These are phyloP conservation scores for Teratosphaeria nubilosa DNA, from an alignment of 2,329 filamentous ascomycete genomes.

Conservation along the genomic window DNA sequence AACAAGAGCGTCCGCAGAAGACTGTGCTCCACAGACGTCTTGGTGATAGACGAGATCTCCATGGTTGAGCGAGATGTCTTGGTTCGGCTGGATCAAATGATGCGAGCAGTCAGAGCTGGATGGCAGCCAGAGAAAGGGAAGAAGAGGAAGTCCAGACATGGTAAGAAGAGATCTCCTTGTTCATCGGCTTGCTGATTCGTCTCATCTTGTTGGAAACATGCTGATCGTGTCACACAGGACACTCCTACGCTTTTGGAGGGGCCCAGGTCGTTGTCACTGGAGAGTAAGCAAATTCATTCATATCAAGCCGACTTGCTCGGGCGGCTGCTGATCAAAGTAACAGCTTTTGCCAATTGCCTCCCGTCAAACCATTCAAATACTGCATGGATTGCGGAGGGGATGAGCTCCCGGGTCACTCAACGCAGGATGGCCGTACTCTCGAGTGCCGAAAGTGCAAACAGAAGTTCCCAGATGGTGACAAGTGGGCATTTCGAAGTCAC, in stretches of 20 bases:
- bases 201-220: neutral
- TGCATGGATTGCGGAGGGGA: constrained; percentile 40
- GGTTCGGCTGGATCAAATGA: constrained; percentile 41
- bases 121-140: neutral
- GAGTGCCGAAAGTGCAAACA: constrained; percentile 1
- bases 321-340: neutral
- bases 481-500: constrained; percentile 50
- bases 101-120: constrained; percentile 29
- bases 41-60: constrained; percentile 57
- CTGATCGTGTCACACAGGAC: constrained; percentile 9
- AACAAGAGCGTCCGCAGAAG: constrained; percentile 28
- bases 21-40: constrained; percentile 39
- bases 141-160: neutral
- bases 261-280: constrained; percentile 37
- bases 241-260: constrained; percentile 31
- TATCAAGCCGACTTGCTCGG: neutral
- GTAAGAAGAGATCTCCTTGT: neutral
- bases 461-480: constrained; percentile 40
- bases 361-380: constrained; percentile 46
- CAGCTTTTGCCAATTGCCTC: constrained; percentile 48
- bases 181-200: neutral
- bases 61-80: constrained; percentile 52
- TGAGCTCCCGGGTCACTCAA: neutral
- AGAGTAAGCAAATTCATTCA: constrained; percentile 25
- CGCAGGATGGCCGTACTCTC: constrained; percentile 7